Percentiles rank a stretch among this genome's conserved stretches.
Conservation (phyloP, 2,329 filamentous ascomycete species). For the Fusarium brevicatenulatum region DNA sequence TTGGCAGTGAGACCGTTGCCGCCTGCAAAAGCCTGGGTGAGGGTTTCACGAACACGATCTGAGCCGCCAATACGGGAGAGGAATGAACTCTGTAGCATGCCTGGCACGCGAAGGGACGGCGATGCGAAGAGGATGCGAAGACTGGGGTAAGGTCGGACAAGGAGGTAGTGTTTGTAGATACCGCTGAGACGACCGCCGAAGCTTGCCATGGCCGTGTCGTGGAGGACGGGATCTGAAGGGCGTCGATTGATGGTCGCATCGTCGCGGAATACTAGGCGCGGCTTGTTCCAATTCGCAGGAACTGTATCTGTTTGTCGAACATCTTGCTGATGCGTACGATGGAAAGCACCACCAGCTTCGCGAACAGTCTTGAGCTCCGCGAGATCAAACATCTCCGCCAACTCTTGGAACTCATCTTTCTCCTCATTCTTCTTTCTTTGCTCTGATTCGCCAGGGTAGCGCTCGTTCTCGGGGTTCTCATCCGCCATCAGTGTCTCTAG, state of each 20-base stretch:
- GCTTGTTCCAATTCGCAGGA: constrained; percentile 52
- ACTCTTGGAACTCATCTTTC: constrained; percentile 70
- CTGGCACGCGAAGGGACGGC: constrained; percentile 72
- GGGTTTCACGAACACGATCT: constrained; percentile 57
- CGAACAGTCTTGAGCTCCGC: constrained; percentile 73
- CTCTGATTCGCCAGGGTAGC: constrained; percentile 23
- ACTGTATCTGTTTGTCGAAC: constrained; percentile 54
- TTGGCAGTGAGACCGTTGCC: constrained; percentile 79
- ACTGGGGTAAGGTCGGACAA: constrained; percentile 72
- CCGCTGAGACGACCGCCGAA: constrained; percentile 44
- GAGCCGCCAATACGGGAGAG: constrained; percentile 64
- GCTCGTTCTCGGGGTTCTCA: constrained; percentile 45
- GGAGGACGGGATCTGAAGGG: constrained; percentile 34
- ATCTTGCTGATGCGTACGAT: constrained; percentile 50
- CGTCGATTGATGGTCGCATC: constrained; percentile 40
- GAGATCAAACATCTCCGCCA: constrained; percentile 76
- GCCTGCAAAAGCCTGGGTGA: constrained; percentile 69
- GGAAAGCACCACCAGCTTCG: constrained; percentile 71
- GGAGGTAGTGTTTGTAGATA: constrained; percentile 66
- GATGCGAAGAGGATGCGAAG: constrained; percentile 76
- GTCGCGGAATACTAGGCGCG: constrained; percentile 54
- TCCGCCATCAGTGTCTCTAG: constrained; percentile 58
- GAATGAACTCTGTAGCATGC: constrained; percentile 71
- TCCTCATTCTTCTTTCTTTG: constrained; percentile 3
- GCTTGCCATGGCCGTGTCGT: constrained; percentile 16